Percentiles rank a stretch among this genome's conserved stretches.
These are phyloP conservation scores for Tuber brumale DNA, from an alignment of 495 filamentous ascomycete genomes.

Conservation along the genomic window DNA sequence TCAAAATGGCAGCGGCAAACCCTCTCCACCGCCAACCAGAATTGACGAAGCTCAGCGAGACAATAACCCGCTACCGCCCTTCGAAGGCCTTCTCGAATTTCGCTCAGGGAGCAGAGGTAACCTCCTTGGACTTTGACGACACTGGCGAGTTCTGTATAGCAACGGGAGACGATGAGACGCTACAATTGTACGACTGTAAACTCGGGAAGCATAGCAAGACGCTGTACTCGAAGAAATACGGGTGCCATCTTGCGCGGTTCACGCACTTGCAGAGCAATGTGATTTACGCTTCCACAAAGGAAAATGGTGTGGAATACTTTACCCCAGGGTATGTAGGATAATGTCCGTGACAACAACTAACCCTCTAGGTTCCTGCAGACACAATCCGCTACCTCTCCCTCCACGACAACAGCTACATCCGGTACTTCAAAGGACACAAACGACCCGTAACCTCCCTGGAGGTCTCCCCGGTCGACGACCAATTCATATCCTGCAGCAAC, in stretches of 20 bases:
- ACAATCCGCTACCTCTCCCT: conserved; percentile 85
- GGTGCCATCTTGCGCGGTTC: conserved; percentile 86
- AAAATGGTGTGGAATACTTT: conserved; percentile 57
- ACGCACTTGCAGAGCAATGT: conserved; percentile 81
- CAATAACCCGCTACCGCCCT: conserved; percentile 40
- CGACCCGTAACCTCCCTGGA: conserved; percentile 72
- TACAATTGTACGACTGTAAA: conserved; percentile 88
- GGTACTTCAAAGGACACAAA: conserved; percentile 89
- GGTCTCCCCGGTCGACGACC: conserved; percentile 67
- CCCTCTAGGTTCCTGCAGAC: conserved; percentile 47
- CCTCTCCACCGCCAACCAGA: conserved; percentile 24
- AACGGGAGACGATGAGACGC: conserved; percentile 81
- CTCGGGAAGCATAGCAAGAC: conserved; percentile 81
- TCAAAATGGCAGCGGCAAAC: neutral
- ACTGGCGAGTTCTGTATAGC: conserved; percentile 82
- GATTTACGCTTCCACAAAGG: conserved; percentile 90
- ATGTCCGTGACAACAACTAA: conserved; percentile 9
- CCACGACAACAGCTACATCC: conserved; percentile 88
- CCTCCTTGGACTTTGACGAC: conserved; percentile 93
- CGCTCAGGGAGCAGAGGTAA: conserved; percentile 62
- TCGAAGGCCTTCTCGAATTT: conserved; percentile 41
- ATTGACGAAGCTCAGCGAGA: conserved; percentile 35
- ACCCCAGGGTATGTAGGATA: conserved; percentile 4
- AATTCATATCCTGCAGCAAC: conserved; percentile 81
- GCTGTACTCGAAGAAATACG: conserved; percentile 87